Base-by-base conservation (phyloP, 768 basidiomycete species). In the Boletus eberwhitei region DNA sequence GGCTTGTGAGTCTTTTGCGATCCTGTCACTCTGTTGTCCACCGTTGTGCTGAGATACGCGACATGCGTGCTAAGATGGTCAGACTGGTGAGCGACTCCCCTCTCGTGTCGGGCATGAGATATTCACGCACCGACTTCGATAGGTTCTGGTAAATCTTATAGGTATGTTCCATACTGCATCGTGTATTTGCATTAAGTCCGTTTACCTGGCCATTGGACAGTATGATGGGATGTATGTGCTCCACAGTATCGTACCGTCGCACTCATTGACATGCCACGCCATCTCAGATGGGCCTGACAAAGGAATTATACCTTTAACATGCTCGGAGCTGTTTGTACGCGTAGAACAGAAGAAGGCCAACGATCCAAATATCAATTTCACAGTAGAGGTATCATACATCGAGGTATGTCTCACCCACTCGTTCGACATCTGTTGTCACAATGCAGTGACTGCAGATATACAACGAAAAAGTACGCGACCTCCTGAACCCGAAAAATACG, bases 351-450 rank as follows among this genome's bases (percentile, higher is more conserved):
- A 88, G 71, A 84, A 75, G 60, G 75, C 77, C 2, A 69, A 64
- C 48, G 90, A 94, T 65, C 70, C 84, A 11, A 86, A 87, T 62
- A 62, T 93, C 55, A 83, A 76, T 54, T 96, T 93, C 64, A 88
- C 90, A 2, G 95, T 99, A 39, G 96, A 98, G 74, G 95, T 97
- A n/a, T 97, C 94, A 5, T 98, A 97, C 68, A 97, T 97, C 57
- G 95, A 96, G 81, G 89, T 89, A 50, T 49, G 76, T 65, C 37
- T 24, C 32, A 14, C 36, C 47, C 22, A n/a, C 42, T 16, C 35
- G 8, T 38, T 7, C 32, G 16, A 41, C n/a, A n/a, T 47, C 13
- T 26, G 7, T 48, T 19, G 0, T 14, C 32, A 22, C 19, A 43
- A 14, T 38, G 34, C 17, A 0, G 32, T 11, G 19, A 48, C 24